phyloP scores from a whole-genome alignment of 2,329 filamentous ascomycete species.

The Elsinoe fawcettii region DNA sequence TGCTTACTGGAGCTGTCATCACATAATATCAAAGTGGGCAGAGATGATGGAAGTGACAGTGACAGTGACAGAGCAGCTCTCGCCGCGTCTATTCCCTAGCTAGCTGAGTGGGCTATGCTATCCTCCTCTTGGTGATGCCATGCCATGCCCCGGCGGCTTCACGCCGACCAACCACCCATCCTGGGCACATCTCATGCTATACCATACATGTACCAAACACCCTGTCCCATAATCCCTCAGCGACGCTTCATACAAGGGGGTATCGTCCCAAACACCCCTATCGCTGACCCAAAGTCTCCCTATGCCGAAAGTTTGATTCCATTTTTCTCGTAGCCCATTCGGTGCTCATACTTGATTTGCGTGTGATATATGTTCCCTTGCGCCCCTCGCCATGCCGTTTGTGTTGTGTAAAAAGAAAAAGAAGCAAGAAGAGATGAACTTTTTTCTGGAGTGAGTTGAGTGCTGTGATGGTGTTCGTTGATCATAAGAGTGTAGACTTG shows the following conservation, averaged over 20 bases:
- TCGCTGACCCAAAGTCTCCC: no score
- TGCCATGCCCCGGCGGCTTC: background rate
- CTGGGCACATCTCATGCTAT: background rate
- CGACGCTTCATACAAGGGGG: background rate
- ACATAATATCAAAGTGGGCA: background rate
- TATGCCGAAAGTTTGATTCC: no score
- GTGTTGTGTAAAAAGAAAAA: background rate
- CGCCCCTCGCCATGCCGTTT: background rate
- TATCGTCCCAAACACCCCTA: background rate
- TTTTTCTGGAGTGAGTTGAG: background rate
- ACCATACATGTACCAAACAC: background rate
- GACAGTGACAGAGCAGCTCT: background rate
- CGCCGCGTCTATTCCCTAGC: background rate
- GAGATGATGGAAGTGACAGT: background rate
- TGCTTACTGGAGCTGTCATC: no score
- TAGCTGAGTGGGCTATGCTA: background rate
- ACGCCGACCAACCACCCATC: background rate
- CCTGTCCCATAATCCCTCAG: background rate
- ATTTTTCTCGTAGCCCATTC: slow-evolving; percentile 3
- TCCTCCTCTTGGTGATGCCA: background rate
- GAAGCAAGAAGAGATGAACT: background rate
- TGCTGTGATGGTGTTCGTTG: background rate
- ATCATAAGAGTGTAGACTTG: background rate
- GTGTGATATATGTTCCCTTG: background rate
- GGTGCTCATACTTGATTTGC: background rate